Evolutionary conservation across 2,329 filamentous ascomycete species (phyloP).

Genomic region (Colletotrichum cereale): DNA sequence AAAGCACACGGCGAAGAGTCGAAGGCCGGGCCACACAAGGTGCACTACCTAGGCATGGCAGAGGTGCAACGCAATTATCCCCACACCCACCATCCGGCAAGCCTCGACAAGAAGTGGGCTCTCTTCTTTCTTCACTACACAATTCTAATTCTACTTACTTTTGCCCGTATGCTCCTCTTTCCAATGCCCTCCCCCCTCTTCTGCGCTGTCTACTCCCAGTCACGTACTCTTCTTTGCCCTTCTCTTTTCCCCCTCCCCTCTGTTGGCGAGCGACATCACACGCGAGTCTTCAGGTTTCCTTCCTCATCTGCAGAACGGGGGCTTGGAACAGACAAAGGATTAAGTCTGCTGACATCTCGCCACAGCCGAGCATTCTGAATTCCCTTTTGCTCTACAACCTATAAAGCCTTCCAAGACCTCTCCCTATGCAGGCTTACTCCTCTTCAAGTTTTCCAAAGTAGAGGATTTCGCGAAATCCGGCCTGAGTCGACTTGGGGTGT

Average conservation of each 20-base stretch:
- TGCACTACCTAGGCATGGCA: neutral
- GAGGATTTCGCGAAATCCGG: neutral
- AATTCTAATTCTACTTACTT: conserved; percentile 32
- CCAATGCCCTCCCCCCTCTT: conserved; percentile 16
- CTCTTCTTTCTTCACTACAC: conserved; percentile 33
- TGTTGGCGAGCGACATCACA: neutral
- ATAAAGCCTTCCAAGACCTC: neutral
- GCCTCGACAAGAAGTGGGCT: conserved; percentile 38
- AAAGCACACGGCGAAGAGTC: neutral
- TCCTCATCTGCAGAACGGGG: conserved; percentile 32
- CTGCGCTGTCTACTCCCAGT: neutral
- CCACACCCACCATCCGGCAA: conserved; percentile 37
- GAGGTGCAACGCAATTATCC: conserved; percentile 37
- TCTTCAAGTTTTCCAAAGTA: neutral
- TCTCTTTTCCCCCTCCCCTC: neutral
- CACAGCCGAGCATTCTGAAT: neutral
- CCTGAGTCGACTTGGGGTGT: neutral
- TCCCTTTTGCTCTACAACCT: neutral
- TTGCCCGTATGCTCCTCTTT: conserved; percentile 1
- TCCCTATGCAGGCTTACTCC: neutral
- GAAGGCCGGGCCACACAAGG: conserved; percentile 14
- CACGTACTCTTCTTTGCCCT: neutral
- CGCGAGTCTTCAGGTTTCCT: neutral
- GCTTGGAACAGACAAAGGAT: conserved; percentile 24
- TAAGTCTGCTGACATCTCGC: conserved; percentile 32